Evolutionary conservation across 2,329 filamentous ascomycete species (phyloP).

Genomic region (Beauveria scarabaeidicola): DNA sequence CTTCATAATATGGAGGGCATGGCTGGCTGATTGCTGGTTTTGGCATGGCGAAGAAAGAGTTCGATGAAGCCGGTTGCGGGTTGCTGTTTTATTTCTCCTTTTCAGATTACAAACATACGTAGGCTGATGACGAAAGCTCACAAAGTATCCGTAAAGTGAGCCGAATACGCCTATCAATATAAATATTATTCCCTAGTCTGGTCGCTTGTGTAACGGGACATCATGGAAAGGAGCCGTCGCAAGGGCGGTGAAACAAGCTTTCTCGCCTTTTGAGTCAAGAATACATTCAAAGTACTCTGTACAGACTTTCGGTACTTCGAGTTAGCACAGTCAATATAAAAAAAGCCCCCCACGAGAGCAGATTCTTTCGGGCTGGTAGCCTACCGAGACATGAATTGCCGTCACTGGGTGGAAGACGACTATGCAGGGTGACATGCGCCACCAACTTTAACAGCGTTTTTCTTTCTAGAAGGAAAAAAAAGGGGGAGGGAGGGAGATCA

Average conservation of each 20-base stretch:
- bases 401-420: background rate
- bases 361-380: background rate
- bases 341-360: background rate
- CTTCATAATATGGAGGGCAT: background rate
- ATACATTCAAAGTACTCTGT: background rate
- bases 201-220: background rate
- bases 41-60: background rate
- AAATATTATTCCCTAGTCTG: background rate
- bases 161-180: background rate
- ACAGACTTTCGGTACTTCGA: no score
- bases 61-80: background rate
- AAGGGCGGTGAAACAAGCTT: background rate
- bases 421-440: background rate
- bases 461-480: background rate
- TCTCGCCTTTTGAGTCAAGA: background rate
- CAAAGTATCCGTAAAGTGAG: background rate
- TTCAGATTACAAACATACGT: background rate
- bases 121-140: background rate
- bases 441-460: background rate
- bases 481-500: background rate
- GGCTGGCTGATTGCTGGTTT: background rate
- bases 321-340: background rate
- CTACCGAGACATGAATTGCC: background rate
- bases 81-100: background rate
- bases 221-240: background rate